Evolutionary conservation across 1,284 basidiomycete species (phyloP), one percentile per base, ranked within the genome.

Genomic region (Laetiporus sulphureus): DNA sequence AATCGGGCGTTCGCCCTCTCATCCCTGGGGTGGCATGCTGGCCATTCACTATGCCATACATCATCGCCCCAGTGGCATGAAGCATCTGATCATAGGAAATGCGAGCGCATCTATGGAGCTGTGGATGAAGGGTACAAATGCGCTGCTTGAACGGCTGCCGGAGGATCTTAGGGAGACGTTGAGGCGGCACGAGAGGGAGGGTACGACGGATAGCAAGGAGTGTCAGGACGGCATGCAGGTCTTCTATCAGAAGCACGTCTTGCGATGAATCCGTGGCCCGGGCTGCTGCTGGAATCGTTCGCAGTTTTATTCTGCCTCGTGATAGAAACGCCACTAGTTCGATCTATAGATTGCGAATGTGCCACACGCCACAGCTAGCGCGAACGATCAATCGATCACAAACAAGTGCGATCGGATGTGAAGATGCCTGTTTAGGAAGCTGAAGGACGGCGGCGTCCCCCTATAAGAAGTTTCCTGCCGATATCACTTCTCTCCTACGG

Each of bases 11-110:
- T 2, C 50, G 42, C 3, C 64, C 65, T n/a, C n/a, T n/a, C 63
- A 66, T 36, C 63, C 58, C 27, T 67, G 64, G 63, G 63, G 65
- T 21, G 62, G 58, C 25, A 57, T 61, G 40, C 53, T 64, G 12
- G 56, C 47, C 3, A 40, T 52, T 24, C 49, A 55, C 33, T 58
- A 53, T 41, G 57, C 47, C 15, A 42, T 52, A 18, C 45, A 43
- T n/a, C 48, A 50, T 21, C 50, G 49, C 18, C 60, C 63, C 7
- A 32, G 19, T n/a, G 61, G 64, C 5, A 46, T 66, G 16, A 51
- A 50, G 19, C 55, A 55, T 29, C 56, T 65, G 29, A 49, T 65
- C n/a, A 36, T 63, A 13, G 42, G 56, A n/a, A 46, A 58, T 43
- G 50, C 58, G 10, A 49, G 51, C 4, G 51, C 60, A 15, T 53